Conservation (phyloP, 164 flowering plant species). For the Kalanchoe fedtschenkoi region DNA sequence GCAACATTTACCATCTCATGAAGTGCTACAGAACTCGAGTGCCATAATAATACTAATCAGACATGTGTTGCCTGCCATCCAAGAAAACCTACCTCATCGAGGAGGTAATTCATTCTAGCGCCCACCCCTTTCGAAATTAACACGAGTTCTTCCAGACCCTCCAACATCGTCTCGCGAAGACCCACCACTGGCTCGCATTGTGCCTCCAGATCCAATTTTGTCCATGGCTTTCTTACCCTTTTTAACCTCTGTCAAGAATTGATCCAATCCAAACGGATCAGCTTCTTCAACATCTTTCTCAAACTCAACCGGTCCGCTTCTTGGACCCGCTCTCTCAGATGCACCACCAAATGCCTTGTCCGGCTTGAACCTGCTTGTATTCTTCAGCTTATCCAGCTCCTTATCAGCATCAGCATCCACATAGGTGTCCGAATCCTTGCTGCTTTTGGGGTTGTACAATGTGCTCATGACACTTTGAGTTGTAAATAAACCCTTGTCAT, state of each 20-base stretch:
- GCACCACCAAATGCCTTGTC: conserved; percentile 70
- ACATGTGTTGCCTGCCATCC: too few relatives aligned
- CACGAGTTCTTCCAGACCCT: conserved; percentile 58
- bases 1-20: too few relatives aligned
- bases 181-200: conserved; percentile 82
- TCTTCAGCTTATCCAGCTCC: conserved; percentile 75
- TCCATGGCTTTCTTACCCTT: conserved; percentile 79
- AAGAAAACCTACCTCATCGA: too few relatives aligned
- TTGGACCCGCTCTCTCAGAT: conserved; percentile 58
- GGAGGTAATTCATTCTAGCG: too few relatives aligned
- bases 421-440: conserved; percentile 62
- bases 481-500: conserved; percentile 77
- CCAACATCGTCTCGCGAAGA: conserved; percentile 68
- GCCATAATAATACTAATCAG: too few relatives aligned
- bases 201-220: conserved; percentile 70
- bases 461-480: conserved; percentile 65
- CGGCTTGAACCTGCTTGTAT: conserved; percentile 76
- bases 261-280: conserved; percentile 91
- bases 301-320: conserved; percentile 78
- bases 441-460: conserved; percentile 76
- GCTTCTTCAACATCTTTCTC: conserved; percentile 69
- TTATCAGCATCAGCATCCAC: conserved; percentile 87
- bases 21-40: too few relatives aligned
- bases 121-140: conserved; percentile 49
- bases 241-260: conserved; percentile 78